phyloP scores from a whole-genome alignment of 2,329 filamentous ascomycete genomes.

The Colletotrichum tamarilloi region DNA sequence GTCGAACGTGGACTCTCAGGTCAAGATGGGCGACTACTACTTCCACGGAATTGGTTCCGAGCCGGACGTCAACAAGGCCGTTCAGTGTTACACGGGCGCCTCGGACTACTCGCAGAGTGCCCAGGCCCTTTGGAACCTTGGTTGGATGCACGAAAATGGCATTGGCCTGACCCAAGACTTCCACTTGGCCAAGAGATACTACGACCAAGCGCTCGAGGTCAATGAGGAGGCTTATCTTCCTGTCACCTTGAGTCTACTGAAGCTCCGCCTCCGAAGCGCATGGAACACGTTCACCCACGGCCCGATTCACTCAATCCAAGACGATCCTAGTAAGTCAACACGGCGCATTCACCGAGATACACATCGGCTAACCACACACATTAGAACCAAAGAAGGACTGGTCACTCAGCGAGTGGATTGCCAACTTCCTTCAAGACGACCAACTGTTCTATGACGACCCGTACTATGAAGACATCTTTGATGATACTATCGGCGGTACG shows the following conservation, averaged over 20 bases:
- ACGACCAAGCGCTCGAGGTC: constrained; percentile 90
- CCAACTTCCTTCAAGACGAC: constrained; percentile 82
- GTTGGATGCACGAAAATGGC: constrained; percentile 99
- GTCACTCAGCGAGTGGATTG: constrained; percentile 87
- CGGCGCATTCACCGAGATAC: not conserved
- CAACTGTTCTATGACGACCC: constrained; percentile 71
- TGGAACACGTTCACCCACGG: constrained; percentile 96
- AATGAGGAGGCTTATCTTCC: constrained; percentile 95
- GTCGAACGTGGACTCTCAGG: constrained; percentile 89
- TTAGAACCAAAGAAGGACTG: constrained; percentile 77
- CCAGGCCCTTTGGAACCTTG: constrained; percentile 95
- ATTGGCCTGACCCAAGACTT: constrained; percentile 94
- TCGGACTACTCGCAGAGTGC: constrained; percentile 92
- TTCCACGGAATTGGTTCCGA: constrained; percentile 81
- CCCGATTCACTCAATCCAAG: constrained; percentile 90
- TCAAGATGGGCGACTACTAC: constrained; percentile 99
- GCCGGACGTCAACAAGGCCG: constrained; percentile 83
- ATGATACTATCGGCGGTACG: constrained; percentile 66
- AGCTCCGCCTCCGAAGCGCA: constrained; percentile 85
- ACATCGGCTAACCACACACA: constrained; percentile 42
- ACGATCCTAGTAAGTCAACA: constrained; percentile 78
- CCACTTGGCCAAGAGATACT: constrained; percentile 95
- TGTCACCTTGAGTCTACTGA: constrained; percentile 87
- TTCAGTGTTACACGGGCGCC: constrained; percentile 90
- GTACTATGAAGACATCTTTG: constrained; percentile 65